Conservation (phyloP, 2,329 filamentous ascomycete genomes). For the Alternaria arbusti region DNA sequence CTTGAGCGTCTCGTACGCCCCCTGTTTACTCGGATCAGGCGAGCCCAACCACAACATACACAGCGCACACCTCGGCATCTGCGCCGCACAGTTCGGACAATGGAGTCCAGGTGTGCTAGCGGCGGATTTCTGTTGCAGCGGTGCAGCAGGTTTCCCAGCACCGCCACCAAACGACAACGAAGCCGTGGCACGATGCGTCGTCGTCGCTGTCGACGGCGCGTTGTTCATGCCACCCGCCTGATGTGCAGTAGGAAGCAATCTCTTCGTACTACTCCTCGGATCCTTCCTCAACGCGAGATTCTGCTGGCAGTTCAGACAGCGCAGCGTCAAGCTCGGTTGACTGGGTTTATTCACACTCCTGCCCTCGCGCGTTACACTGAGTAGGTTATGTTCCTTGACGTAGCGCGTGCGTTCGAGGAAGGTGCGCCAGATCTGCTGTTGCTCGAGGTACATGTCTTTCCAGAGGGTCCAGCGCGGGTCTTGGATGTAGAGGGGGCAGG, state of each 20-base stretch:
- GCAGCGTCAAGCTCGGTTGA: conserved; percentile 71
- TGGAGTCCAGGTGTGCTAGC: conserved; percentile 55
- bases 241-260: conserved; percentile 28
- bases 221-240: background rate
- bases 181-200: background rate
- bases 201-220: background rate
- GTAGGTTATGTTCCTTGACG: conserved; percentile 76
- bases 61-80: conserved; percentile 68
- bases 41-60: conserved; percentile 68
- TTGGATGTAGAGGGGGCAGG: conserved; percentile 76
- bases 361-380: conserved; percentile 68
- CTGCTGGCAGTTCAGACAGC: conserved; percentile 75
- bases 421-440: conserved; percentile 72
- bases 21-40: conserved; percentile 59
- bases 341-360: conserved; percentile 68
- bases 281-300: conserved; percentile 56
- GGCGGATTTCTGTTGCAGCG: conserved; percentile 32
- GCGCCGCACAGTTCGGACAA: conserved; percentile 66
- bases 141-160: background rate
- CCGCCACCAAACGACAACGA: background rate
- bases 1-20: conserved; percentile 43
- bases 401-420: conserved; percentile 80
- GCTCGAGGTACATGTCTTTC: conserved; percentile 75
- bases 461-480: conserved; percentile 77
- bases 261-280: conserved; percentile 11